Evolutionary conservation across 441 rosid species (phyloP), one percentile per base, ranked within the genome.

Genomic region (Breynia disticha): DNA sequence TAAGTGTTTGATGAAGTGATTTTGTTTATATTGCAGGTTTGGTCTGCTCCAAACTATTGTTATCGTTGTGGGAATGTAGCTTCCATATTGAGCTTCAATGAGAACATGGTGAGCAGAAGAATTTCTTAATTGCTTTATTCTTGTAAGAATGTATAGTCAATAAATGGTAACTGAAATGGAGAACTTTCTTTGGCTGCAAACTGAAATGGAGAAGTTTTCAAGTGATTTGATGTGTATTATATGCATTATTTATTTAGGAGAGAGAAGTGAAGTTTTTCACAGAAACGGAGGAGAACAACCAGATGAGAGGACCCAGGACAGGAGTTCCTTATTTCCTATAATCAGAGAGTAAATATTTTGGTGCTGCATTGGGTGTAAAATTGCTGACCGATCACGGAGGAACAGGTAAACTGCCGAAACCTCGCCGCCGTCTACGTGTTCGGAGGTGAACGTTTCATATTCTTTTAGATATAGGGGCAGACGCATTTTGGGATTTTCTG

Each of bases 1-100:
- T 37, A 42, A 45, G 38, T 44, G 57, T 59, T 24, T 56, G 39
- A 63, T 67, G 60, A 65, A 61, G 55, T 69, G 45, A 42, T 60
- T 43, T 63, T 59, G 46, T 50, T 52, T 24, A 45, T 65, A 45
- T 69, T 73, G 52, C 71, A 93, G 99, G 99, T 93, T 48, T 94
- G 99, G 99, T 94, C 97, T 63, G 99, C 99, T 0, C 99, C 99
- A 49, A 93, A 93, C 67, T 93, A 93, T 69, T 93, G 99, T 72
- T 93, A 93, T 62, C 97, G 99, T 15, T 93, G 99, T 73, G 97
- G 99, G 61, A 93, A 93, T 68, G 97, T 93, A 54, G 99, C 99
- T 67, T 93, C 99, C 42, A 93, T 93, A 70, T 76, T 93, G 80
- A 93, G 97, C 73, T 93, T 93, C 76, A 89, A 83, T 69, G 99